Conservation (phyloP, 495 filamentous ascomycete genomes). For the Lentithecium fluviatile region DNA sequence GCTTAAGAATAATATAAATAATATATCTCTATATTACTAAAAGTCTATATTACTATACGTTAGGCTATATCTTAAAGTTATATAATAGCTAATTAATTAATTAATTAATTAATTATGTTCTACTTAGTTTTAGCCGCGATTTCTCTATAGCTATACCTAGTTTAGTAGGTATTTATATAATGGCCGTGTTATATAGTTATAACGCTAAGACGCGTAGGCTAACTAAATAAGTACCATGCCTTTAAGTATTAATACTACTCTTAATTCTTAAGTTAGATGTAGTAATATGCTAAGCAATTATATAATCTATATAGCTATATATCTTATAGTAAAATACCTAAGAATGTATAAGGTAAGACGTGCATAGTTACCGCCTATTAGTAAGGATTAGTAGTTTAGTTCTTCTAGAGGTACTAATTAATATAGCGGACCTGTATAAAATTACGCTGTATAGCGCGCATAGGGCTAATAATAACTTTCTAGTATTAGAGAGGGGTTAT, state of each 20-base stretch:
- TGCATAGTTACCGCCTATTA: too few relatives aligned
- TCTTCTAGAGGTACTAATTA: too few relatives aligned
- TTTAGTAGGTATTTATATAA: too few relatives aligned
- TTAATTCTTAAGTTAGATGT: constrained; percentile 4
- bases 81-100: constrained; percentile 4
- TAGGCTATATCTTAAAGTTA: constrained; percentile 6
- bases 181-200: not conserved
- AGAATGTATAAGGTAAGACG: constrained; percentile 7
- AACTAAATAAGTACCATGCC: constrained; percentile 6
- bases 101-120: too few relatives aligned
- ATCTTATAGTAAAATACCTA: constrained; percentile 10
- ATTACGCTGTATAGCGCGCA: constrained; percentile 3
- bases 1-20: not conserved
- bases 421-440: too few relatives aligned
- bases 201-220: constrained; percentile 3
- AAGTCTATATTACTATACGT: constrained; percentile 4
- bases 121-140: too few relatives aligned
- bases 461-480: constrained; percentile 16
- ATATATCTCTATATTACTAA: too few relatives aligned
- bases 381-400: too few relatives aligned
- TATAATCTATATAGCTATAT: not conserved
- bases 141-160: too few relatives aligned
- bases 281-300: not conserved
- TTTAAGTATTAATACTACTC: constrained; percentile 9
- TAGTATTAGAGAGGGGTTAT: constrained; percentile 10